Evolutionary conservation across 768 basidiomycete genomes (phyloP).

Genomic region (Crucibulum laeve): DNA sequence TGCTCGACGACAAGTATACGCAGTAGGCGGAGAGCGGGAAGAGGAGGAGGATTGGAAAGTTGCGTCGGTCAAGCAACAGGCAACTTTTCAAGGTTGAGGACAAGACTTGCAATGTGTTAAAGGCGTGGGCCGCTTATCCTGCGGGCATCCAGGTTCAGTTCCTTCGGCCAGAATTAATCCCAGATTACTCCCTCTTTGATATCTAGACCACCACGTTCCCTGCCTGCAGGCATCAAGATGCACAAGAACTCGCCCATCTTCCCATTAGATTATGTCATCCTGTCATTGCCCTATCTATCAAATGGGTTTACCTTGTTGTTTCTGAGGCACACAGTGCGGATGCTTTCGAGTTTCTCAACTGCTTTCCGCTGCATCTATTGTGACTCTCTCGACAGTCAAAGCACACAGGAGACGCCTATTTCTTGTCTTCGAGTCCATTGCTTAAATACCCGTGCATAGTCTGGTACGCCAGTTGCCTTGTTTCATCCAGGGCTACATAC

Average conservation of each 20-base stretch:
- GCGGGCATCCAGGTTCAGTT: conserved; percentile 37
- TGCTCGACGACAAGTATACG: conserved; percentile 22
- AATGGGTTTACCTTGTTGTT: conserved; percentile 19
- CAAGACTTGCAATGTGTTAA: conserved; percentile 38
- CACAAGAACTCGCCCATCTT: conserved; percentile 33
- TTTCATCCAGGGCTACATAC: too few relatives aligned
- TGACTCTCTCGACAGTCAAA: too few relatives aligned
- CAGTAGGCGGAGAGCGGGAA: conserved; percentile 26
- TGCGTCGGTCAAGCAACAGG: conserved; percentile 40
- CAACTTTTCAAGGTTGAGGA: conserved; percentile 50
- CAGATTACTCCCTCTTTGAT: conserved; percentile 52
- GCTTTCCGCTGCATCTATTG: too few relatives aligned
- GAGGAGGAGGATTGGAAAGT: conserved; percentile 30
- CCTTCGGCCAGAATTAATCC: conserved; percentile 36
- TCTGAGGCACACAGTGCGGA: too few relatives aligned
- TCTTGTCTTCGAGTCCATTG: too few relatives aligned
- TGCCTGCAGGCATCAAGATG: conserved; percentile 67
- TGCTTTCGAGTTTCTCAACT: too few relatives aligned
- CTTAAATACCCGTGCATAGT: too few relatives aligned
- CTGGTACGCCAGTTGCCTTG: too few relatives aligned
- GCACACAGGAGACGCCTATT: too few relatives aligned
- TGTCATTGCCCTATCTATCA: conserved; percentile 11
- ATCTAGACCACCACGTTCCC: conserved; percentile 61
- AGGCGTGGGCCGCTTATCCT: conserved; percentile 54
- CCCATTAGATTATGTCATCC: conserved; percentile 38